Conservation (phyloP, 352 stramenopile species). For the Albugo candida region DNA sequence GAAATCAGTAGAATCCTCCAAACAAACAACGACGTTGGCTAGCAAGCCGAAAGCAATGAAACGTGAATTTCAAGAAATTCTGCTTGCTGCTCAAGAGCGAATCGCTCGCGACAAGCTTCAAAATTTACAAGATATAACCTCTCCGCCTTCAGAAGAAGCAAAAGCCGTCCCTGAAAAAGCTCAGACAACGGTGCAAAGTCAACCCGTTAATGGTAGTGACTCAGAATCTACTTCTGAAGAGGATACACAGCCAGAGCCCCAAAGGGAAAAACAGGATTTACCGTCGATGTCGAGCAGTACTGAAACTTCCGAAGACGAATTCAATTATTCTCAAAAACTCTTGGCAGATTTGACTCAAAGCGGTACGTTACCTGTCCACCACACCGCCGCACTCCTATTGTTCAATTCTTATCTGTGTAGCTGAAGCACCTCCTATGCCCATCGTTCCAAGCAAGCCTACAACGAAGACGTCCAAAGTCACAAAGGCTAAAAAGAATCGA, state of each 20-base stretch:
- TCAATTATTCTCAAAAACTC: conserved; percentile 59
- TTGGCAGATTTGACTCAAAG: conserved; percentile 47
- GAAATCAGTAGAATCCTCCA: neutral
- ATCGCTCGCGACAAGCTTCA: conserved; percentile 16
- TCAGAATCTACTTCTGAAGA: neutral
- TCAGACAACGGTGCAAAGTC: conserved; percentile 7
- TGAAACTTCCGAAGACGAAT: conserved; percentile 12
- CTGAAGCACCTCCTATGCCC: neutral
- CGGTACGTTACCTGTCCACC: conserved; percentile 16
- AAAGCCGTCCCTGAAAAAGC: conserved; percentile 1
- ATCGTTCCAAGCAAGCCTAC: no score
- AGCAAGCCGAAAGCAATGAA: conserved; percentile 5
- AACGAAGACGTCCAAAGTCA: no score
- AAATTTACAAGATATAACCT: conserved; percentile 4
- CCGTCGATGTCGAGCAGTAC: neutral
- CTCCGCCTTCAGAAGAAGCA: conserved; percentile 1
- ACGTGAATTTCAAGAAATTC: conserved; percentile 22
- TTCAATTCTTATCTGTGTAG: neutral
- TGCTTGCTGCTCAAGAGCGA: conserved; percentile 15
- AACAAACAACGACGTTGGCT: neutral
- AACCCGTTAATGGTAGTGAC: neutral
- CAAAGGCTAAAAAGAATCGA: neutral
- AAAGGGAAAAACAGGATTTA: neutral
- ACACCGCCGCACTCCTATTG: neutral
- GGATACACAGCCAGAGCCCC: neutral